Conservation (phyloP, 2,329 filamentous ascomycete genomes). For the Trichophyton equinum region DNA sequence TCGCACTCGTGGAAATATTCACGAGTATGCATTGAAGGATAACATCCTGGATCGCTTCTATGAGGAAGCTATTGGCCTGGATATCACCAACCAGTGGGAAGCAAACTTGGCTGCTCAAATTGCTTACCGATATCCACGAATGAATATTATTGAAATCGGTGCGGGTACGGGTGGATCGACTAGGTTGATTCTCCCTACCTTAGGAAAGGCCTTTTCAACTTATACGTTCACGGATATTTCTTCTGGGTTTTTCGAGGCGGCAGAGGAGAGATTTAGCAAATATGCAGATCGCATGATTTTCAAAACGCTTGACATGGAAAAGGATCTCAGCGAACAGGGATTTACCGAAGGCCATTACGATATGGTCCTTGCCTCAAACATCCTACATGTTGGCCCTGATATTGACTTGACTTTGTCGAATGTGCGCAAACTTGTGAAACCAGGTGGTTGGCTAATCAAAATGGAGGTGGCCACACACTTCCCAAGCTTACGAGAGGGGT, state of each 20-base stretch:
- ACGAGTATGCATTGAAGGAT: slow-evolving; percentile 17
- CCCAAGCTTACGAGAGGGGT: slow-evolving; percentile 15
- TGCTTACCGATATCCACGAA: slow-evolving; percentile 30
- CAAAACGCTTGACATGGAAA: slow-evolving; percentile 17
- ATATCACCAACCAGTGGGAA: slow-evolving; percentile 16
- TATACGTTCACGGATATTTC: slow-evolving; percentile 40
- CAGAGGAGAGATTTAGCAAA: slow-evolving; percentile 19
- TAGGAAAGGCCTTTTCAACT: slow-evolving; percentile 23
- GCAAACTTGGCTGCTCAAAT: slow-evolving; percentile 25
- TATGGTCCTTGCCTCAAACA: slow-evolving; percentile 29
- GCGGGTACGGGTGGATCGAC: slow-evolving; percentile 37
- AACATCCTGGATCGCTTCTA: slow-evolving; percentile 12
- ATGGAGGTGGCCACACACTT: slow-evolving; percentile 27
- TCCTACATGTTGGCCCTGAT: slow-evolving; percentile 28
- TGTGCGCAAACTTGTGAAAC: slow-evolving; percentile 28
- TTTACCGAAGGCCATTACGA: slow-evolving; percentile 22
- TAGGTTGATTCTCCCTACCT: slow-evolving; percentile 20
- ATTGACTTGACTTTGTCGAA: slow-evolving; percentile 22
- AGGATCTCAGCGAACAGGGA: slow-evolving; percentile 11
- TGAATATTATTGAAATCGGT: slow-evolving; percentile 34
- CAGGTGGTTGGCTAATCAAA: slow-evolving; percentile 38
- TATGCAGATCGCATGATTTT: slow-evolving; percentile 23
- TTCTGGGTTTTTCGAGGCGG: slow-evolving; percentile 30
- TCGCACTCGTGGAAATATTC: slow-evolving; percentile 21
- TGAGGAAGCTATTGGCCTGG: slow-evolving; percentile 7